phyloP scores from a whole-genome alignment of 2,329 filamentous ascomycete species.

The Cryphonectria nitschkei region DNA sequence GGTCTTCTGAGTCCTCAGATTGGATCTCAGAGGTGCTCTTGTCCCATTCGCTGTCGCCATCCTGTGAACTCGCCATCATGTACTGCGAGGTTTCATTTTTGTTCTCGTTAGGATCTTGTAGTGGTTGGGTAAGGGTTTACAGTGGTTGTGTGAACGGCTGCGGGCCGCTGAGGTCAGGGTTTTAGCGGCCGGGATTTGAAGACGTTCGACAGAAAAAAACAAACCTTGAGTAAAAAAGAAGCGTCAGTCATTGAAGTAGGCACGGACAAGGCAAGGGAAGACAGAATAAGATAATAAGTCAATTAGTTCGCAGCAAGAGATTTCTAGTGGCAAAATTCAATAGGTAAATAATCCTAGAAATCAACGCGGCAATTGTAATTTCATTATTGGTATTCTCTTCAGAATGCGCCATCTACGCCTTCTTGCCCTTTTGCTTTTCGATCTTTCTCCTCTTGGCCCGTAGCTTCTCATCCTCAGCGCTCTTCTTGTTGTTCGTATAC shows the following conservation, averaged over 20 bases:
- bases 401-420: constrained; percentile 37
- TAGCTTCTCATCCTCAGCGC: constrained; percentile 84
- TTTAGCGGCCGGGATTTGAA: constrained; percentile 5
- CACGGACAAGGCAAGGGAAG: background rate
- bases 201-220: background rate
- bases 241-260: background rate
- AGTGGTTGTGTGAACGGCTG: background rate
- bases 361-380: constrained; percentile 12
- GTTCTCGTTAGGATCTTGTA: background rate
- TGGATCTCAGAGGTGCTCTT: constrained; percentile 51
- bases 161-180: background rate
- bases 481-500: constrained; percentile 92
- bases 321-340: background rate
- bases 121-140: background rate
- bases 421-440: constrained; percentile 65
- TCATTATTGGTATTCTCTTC: constrained; percentile 29
- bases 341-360: too few species aligned
- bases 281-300: background rate
- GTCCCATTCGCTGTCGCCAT: constrained; percentile 43
- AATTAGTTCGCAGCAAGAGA: background rate
- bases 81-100: constrained; percentile 7
- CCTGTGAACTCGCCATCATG: constrained; percentile 25
- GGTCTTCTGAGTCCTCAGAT: constrained; percentile 52
- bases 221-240: background rate
- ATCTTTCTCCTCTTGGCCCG: constrained; percentile 88